phyloP scores from a whole-genome alignment of 2,329 filamentous ascomycete genomes.

The Ceratocystiopsis sp. region DNA sequence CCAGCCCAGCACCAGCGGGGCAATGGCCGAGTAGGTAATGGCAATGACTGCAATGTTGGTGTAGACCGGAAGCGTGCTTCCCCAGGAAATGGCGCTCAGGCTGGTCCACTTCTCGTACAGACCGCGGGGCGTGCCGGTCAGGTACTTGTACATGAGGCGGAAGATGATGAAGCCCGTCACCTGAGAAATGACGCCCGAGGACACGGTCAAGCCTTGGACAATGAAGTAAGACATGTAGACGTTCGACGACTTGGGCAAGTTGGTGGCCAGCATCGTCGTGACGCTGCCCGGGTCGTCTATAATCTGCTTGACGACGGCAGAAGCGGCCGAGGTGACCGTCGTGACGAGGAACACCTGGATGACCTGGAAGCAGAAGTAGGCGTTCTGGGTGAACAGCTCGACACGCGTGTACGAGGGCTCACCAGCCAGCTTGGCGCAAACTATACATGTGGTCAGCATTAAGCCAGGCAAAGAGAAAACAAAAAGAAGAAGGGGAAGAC shows the following conservation, averaged over 20 bases:
- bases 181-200: conserved; percentile 58
- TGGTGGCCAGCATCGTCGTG: conserved; percentile 49
- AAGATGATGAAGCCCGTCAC: conserved; percentile 54
- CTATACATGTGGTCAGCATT: conserved; percentile 16
- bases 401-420: conserved; percentile 64
- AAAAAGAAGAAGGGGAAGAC: conserved; percentile 12
- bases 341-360: conserved; percentile 76
- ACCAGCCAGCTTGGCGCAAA: conserved; percentile 64
- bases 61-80: conserved; percentile 64
- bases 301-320: conserved; percentile 48
- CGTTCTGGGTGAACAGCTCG: conserved; percentile 79
- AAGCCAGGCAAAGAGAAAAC: too few species aligned
- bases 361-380: conserved; percentile 80
- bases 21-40: conserved; percentile 70
- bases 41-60: conserved; percentile 66
- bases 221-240: conserved; percentile 95
- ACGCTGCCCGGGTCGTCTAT: conserved; percentile 42
- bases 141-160: conserved; percentile 53
- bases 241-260: conserved; percentile 72
- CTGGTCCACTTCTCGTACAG: conserved; percentile 64
- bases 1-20: conserved; percentile 71
- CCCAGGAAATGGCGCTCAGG: conserved; percentile 63
- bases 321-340: conserved; percentile 65
- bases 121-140: conserved; percentile 63
- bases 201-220: conserved; percentile 71